Evolutionary conservation across 495 filamentous ascomycete species (phyloP), one percentile per base, ranked within the genome.

Genomic region (Ascobolus immersus): DNA sequence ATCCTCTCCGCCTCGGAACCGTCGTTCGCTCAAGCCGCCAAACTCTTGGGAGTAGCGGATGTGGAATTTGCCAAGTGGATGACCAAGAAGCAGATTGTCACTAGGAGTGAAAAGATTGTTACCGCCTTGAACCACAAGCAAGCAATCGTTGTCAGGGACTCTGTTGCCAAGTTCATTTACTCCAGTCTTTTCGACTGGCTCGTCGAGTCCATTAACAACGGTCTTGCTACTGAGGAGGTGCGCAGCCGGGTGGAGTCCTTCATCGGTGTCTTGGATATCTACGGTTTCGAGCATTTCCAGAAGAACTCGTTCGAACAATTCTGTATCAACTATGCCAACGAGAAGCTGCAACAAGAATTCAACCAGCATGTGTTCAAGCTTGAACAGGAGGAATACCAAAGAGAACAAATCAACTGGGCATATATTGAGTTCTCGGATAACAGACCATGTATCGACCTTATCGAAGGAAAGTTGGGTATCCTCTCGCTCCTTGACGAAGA

Each of bases 291-390:
- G 53, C 86, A 99, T 55, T 99, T 99, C 46, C 84, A 89, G 32
- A 93, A 91, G 59, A 99, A 99, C 60, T 94, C 89, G 6, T 99
- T 99, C 45, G 86, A 99, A 55, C 86, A 99, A 52, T 99, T 99
- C 54, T 99, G 86, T 52, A 99, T 99, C 64, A 99, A 99, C 57
- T 99, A 94, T 44, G 86, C 86, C 51, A 99, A 99, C 54, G 86
- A 99, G 55, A 99, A 99, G 53, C 58, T 99, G 21, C 86, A 99
- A 49, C 86, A 99, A 49, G 89, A 99, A 45, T 99, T 99, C 61
- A 99, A 99, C 53, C 80, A 89, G 53, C 86, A 99, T 44, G 86
- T 99, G n/a, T 99, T 99, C 68, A 92, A 94, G 51, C 66, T 99
- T 13, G 86, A 99, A 52, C 86, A 99, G 52, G 89, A 94, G 55